Evolutionary conservation across 2,329 filamentous ascomycete genomes (phyloP), one percentile per base, ranked within the genome.

Genomic region (Stemphylium vesicarium): DNA sequence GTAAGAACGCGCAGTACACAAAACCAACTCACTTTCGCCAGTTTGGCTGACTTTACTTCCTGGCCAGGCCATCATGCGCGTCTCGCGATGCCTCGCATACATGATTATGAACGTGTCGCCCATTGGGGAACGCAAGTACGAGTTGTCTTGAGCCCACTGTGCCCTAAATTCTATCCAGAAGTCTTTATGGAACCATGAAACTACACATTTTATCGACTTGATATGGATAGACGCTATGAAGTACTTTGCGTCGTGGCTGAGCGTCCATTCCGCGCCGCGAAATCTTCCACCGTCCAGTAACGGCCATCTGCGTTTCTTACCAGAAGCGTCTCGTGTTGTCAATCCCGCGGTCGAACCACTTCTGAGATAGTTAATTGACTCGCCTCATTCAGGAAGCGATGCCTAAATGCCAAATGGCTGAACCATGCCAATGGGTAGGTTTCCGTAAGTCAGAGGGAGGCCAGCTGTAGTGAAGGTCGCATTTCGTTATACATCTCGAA

Each of bases 201-300:
- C 32, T 3, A 67, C 33, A 64, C 64, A 69, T 9, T 37, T 26
- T 45, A 61, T 53, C 1, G 59, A 56, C 15, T 65, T 56, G 5
- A 38, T 50, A 18, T 63, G 58, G 2, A 63, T 32, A 22, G 52
- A 43, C 15, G 41, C 53, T 1, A 65, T 16, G 38, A 46, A 56
- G 8, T 43, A 43, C 11, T 32, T 46, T 2, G 46, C 41, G 32
- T 46, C 33, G 16, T 16, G 54, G 31, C 15, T 29, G 10, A 45
- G 18, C 10, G 53, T 53, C 53, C 40, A 59, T 35, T 37, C 15
- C 13, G 44, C 48, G 10, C 53, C 53, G 16, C 49, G 52, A 46
- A 57, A 53, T 4, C 16, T n/a, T 33, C 29, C 1, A n/a, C 48
- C 31, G 5, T 43, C 15, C 15, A 57, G 4, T 2, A 36, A 5